Conservation (phyloP, 495 filamentous ascomycete species). For the Trichoderma asperelloides region DNA sequence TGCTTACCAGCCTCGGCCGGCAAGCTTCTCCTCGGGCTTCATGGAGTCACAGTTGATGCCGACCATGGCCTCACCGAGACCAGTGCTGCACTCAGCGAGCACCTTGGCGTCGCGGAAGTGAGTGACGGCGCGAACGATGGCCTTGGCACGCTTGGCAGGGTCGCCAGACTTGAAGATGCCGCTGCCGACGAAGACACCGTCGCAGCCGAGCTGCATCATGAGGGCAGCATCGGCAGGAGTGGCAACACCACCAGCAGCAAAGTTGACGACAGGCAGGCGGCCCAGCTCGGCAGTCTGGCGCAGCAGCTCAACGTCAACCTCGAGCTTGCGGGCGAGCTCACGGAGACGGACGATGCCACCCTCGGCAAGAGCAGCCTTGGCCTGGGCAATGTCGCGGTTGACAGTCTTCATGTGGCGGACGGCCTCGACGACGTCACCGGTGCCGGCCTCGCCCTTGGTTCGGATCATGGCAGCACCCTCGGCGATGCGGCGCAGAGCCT, state of each 20-base stretch:
- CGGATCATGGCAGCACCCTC: conserved; percentile 98
- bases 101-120: conserved; percentile 82
- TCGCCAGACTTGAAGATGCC: conserved; percentile 97
- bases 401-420: conserved; percentile 94
- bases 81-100: conserved; percentile 75
- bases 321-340: conserved; percentile 72
- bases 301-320: conserved; percentile 64
- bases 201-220: conserved; percentile 99
- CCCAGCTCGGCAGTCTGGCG: conserved; percentile 80
- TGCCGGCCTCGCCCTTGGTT: conserved; percentile 96
- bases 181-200: conserved; percentile 93
- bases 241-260: conserved; percentile 92
- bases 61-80: conserved; percentile 92
- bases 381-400: conserved; percentile 70
- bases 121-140: conserved; percentile 90
- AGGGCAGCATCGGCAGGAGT: conserved; percentile 94
- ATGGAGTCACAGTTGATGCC: conserved; percentile 75
- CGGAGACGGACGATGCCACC: conserved; percentile 61
- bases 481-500: conserved; percentile 82
- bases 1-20: conserved; percentile 74
- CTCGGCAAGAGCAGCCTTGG: conserved; percentile 48
- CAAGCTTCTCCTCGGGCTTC: conserved; percentile 69
- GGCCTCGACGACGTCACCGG: conserved; percentile 96
- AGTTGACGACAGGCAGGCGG: conserved; percentile 93
- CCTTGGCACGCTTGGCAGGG: conserved; percentile 75